These are phyloP conservation scores for Phytophthora podocarpi DNA, from an alignment of 352 stramenopile species.

Conservation along the genomic window DNA sequence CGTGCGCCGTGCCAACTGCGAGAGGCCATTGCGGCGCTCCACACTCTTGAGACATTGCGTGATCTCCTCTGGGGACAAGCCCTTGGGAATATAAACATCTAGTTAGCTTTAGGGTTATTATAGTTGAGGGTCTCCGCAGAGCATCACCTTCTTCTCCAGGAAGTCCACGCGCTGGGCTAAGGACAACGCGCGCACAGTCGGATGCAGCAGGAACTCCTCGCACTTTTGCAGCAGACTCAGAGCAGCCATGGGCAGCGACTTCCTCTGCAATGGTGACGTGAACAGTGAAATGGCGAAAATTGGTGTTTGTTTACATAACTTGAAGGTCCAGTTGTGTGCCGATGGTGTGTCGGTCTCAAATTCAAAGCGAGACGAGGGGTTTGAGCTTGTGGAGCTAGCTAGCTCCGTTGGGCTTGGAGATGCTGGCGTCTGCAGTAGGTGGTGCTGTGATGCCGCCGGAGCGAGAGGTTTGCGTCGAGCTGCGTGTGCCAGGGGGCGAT, in stretches of 20 bases:
- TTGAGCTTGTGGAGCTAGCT: neutral
- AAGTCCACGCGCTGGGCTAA: conserved; percentile 78
- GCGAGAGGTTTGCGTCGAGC: too few species aligned
- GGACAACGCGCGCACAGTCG: conserved; percentile 61
- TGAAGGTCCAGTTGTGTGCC: neutral
- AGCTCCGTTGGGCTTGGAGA: too few species aligned
- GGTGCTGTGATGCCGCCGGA: neutral
- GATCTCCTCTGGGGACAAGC: conserved; percentile 68
- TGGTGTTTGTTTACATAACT: neutral
- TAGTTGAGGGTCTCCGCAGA: too few species aligned
- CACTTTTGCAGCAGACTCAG: conserved; percentile 63
- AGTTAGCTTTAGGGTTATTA: too few species aligned
- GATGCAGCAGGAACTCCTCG: conserved; percentile 74
- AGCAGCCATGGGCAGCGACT: too few species aligned
- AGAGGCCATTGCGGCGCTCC: conserved; percentile 61
- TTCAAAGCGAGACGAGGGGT: conserved; percentile 3
- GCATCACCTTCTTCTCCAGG: conserved; percentile 61
- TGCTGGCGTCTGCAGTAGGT: neutral
- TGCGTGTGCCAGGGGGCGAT: neutral
- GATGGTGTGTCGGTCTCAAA: neutral
- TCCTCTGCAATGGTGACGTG: too few species aligned
- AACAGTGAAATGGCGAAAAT: too few species aligned
- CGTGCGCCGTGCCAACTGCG: conserved; percentile 31
- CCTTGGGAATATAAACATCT: conserved; percentile 21
- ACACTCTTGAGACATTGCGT: conserved; percentile 63